Percentiles rank a stretch among this genome's conserved stretches.
phyloP scores from a whole-genome alignment of 257 asterid species.

The Scutellaria barbata region DNA sequence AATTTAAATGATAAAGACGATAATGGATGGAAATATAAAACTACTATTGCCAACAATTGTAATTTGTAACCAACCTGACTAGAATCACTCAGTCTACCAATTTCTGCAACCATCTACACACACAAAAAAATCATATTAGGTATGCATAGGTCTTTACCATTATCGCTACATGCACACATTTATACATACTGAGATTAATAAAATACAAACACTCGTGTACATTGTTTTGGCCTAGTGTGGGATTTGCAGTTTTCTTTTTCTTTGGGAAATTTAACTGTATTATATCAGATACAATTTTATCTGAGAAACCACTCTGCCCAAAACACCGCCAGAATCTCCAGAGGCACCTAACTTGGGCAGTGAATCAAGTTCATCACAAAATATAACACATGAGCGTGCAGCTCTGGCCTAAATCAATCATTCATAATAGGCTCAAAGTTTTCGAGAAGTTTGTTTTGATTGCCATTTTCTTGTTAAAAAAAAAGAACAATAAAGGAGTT shows the following conservation, averaged over 20 bases:
- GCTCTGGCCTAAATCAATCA: too few species aligned
- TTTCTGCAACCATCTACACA: conserved; percentile 92
- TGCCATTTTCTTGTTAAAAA: not conserved
- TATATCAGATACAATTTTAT: conserved; percentile 37
- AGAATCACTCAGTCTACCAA: conserved; percentile 90
- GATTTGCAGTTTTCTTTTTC: not conserved
- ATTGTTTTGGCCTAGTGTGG: not conserved
- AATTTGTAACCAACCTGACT: conserved; percentile 59
- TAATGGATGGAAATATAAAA: conserved; percentile 3
- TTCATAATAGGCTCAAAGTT: conserved; percentile 25
- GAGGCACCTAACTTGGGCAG: conserved; percentile 99
- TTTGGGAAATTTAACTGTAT: too few species aligned
- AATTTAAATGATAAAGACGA: not conserved
- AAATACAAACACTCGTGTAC: not conserved
- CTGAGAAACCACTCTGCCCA: conserved; percentile 99
- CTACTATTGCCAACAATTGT: conserved; percentile 5
- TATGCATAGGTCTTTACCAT: not conserved
- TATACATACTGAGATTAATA: not conserved
- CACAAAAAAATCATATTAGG: conserved; percentile 36
- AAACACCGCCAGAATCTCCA: conserved; percentile 98
- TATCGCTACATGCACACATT: not conserved
- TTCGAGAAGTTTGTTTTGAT: conserved; percentile 8
- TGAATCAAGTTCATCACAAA: conserved; percentile 95
- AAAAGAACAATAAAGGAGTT: conserved; percentile 22
- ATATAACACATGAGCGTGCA: conserved; percentile 96